Evolutionary conservation across 148 eudicot species (phyloP), one percentile per base, ranked within the genome.

Genomic region (Mesembryanthemum crystallinum): DNA sequence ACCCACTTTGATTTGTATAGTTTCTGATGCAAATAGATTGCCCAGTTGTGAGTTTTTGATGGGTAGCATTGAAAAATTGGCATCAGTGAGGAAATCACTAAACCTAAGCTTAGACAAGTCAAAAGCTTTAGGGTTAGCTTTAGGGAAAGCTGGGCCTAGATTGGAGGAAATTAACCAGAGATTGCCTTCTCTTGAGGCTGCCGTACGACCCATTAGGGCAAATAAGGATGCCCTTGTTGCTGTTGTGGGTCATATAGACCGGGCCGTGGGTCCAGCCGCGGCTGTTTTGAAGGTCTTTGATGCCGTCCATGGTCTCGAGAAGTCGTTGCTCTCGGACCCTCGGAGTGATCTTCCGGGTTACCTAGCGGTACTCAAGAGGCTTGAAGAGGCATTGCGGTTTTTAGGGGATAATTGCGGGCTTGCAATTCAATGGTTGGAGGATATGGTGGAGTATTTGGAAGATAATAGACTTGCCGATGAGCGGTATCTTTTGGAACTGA

Each of bases 371-470:
- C 86, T 91, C 13, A 89, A 91, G 77, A 84, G 91, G 30, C 91
- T 91, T 3, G 87, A 89, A 73, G 96, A 91, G 82, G 96, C 96
- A 0, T 76, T 89, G 78, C 75, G 81, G 79, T 91, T 91, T 79
- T 70, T 91, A 29, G 88, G 86, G 51, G 90, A 89, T 74, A 91
- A 91, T 76, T 87, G 93, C 83, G 96, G 91, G 77, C 83, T 91
- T 83, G 96, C 96, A 12, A 86, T 91, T 79, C 93, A 91, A 49
- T 91, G 96, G 96, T 82, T 91, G 85, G 93, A 86, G 71, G 96
- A 91, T 81, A 91, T 91, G 58, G 93, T 91, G 17, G 93, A 91
- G 79, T 91, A 89, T 80, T 79, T 91, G 83, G 89, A 91, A 71
- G 96, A 91, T 78, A 85, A 91, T 78, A 81, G 79, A 27, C 85